Percentiles rank a stretch among this genome's conserved stretches.
Conservation (phyloP, 2,329 filamentous ascomycete species). For the Arthrobotrys conoides region DNA sequence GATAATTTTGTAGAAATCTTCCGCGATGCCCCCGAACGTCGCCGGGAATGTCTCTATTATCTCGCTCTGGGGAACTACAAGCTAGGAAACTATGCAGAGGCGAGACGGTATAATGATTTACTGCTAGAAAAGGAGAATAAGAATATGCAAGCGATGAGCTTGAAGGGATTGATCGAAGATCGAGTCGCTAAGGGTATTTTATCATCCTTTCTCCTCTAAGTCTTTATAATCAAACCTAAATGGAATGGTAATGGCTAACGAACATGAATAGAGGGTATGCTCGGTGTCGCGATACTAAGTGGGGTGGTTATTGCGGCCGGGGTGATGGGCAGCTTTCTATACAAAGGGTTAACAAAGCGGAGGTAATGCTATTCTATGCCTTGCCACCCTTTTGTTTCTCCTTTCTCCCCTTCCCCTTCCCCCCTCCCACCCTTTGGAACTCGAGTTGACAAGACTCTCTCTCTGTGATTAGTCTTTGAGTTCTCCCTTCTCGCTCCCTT, state of each 20-base stretch:
- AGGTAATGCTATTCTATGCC: slow-evolving; percentile 53
- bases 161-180: slow-evolving; percentile 91
- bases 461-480: slow-evolving; percentile 45
- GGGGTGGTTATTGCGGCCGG: slow-evolving; percentile 93
- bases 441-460: slow-evolving; percentile 41
- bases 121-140: slow-evolving; percentile 90
- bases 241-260: slow-evolving; percentile 22
- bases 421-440: too few relatives aligned
- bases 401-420: not conserved
- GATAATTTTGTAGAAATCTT: slow-evolving; percentile 83
- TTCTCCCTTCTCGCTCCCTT: slow-evolving; percentile 32
- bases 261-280: slow-evolving; percentile 77
- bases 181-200: slow-evolving; percentile 80
- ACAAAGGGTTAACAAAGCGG: slow-evolving; percentile 80
- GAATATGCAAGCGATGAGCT: slow-evolving; percentile 89
- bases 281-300: slow-evolving; percentile 95
- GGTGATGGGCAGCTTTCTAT: slow-evolving; percentile 88
- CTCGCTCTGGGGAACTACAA: slow-evolving; percentile 98
- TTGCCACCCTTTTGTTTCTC: slow-evolving; percentile 23
- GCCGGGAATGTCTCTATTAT: slow-evolving; percentile 98
- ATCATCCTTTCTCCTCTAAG: not conserved
- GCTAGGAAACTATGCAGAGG: slow-evolving; percentile 96
- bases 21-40: slow-evolving; percentile 89
- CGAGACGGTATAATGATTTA: slow-evolving; percentile 92
- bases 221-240: not conserved